These are phyloP conservation scores for Astrephomene gubernaculifera DNA, from an alignment of 139 green algal species.

Conservation along the genomic window DNA sequence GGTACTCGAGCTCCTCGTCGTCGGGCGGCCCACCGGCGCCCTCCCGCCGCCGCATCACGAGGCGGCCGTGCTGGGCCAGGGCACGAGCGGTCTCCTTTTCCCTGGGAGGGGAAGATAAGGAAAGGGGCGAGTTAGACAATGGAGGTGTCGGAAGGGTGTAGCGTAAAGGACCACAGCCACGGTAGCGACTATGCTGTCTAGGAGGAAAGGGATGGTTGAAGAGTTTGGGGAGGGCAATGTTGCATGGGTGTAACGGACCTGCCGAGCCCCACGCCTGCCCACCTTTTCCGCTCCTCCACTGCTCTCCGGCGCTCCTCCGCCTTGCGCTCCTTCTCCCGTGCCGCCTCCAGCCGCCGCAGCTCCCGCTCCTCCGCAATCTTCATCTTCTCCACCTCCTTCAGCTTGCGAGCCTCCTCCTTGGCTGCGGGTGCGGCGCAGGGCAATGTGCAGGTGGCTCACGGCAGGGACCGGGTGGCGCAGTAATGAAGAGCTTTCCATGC, in stretches of 20 bases:
- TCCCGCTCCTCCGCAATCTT: slow-evolving; percentile 59
- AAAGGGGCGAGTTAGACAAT: not conserved
- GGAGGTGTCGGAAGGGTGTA: no score
- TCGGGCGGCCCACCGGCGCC: slow-evolving; percentile 67
- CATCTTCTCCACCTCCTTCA: slow-evolving; percentile 47
- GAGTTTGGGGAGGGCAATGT: no score
- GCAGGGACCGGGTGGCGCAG: no score
- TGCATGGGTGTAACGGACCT: no score
- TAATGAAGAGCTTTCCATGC: no score
- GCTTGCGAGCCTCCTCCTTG: slow-evolving; percentile 47
- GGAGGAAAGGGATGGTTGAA: no score
- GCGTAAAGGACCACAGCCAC: no score
- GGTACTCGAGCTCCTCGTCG: slow-evolving; percentile 85
- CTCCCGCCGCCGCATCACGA: slow-evolving; percentile 43
- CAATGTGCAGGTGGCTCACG: no score
- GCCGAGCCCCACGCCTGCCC: no score
- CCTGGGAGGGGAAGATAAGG: slow-evolving; percentile 40
- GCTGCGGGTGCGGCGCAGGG: not conserved
- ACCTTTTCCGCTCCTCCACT: slow-evolving; percentile 57
- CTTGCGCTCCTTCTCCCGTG: slow-evolving; percentile 58
- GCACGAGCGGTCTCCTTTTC: slow-evolving; percentile 81
- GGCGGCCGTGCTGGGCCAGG: slow-evolving; percentile 65
- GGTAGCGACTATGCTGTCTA: no score
- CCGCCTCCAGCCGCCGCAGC: slow-evolving; percentile 52
- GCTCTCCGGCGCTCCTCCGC: slow-evolving; percentile 61